Evolutionary conservation across 179 eudicot species (phyloP), one percentile per base, ranked within the genome.

Genomic region (Beta macrorhiza): DNA sequence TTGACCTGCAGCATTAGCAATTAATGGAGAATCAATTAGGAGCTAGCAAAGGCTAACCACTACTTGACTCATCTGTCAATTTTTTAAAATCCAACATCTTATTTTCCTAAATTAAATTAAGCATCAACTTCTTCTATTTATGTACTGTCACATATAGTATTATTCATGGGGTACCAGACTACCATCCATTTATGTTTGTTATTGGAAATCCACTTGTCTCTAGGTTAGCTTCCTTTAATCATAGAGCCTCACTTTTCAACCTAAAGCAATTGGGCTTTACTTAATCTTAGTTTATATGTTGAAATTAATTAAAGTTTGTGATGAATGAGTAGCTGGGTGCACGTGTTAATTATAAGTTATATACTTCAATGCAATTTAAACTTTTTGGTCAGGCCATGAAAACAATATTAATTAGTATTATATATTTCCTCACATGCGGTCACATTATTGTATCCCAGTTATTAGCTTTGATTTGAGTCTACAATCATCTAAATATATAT

Each of bases 381-480:
- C 0, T 49, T 49, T 49, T 1, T 49, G 53, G 53, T 49, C 53
- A 8, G 7, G 52, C 52, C 29, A 62, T 37, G 42, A 37, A 3
- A 37, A 3, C 42, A 2, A 37, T 2, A 25, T 25, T 25, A 25
- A 37, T 37, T 37, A 37, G 42, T 37, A 37, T 37, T 19, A 29
- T 32, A 19, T 42, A 55, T 70, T n/a, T 63, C 55, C 51, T 68
- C 75, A 65, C 82, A 78, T 83, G 82, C 67, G 78, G 52, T 55
- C 82, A 83, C 85, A 83, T 83, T 37, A 37, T 37, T 79, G 77
- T 75, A 74, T 74, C 64, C 45, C 79, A 83, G 75, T 83, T 74
- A 75, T 67, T 51, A 72, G 72, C 14, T 62, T 73, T 44, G 72
- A 12, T 69, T 7, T 44, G 22, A 42, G 49, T 7, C 20, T 44